Conservation (phyloP, 352 stramenopile genomes). For the Globisporangium cylindrosporum region DNA sequence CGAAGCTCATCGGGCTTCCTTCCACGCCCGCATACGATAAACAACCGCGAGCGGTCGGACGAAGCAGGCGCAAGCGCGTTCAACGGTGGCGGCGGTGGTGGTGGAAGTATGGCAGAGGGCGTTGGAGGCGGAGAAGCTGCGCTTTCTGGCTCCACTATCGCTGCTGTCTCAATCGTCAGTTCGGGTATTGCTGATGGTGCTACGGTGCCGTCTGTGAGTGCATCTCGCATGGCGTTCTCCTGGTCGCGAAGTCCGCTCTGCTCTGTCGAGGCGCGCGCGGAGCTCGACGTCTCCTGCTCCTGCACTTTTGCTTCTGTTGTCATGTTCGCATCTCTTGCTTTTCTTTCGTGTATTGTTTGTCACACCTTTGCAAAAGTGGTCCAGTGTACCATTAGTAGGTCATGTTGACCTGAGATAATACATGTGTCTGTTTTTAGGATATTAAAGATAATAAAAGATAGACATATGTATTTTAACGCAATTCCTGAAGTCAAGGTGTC, state of each 20-base stretch:
- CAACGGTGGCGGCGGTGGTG: background rate
- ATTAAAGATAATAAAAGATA: too few species aligned
- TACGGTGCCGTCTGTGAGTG: background rate
- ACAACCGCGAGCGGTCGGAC: constrained; percentile 33
- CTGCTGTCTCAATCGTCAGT: background rate
- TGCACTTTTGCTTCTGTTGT: background rate
- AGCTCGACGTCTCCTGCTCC: background rate
- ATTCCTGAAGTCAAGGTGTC: too few species aligned
- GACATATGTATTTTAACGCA: too few species aligned
- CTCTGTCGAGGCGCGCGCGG: background rate
- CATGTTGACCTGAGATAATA: background rate
- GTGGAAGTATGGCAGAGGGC: background rate
- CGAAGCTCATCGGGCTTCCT: constrained; percentile 62
- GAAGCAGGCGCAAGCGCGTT: background rate
- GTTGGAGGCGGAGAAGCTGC: background rate
- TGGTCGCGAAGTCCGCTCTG: background rate
- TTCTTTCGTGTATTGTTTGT: background rate
- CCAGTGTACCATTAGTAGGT: background rate
- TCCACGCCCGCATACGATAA: constrained; percentile 72
- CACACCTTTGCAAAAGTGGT: background rate
- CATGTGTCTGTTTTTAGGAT: too few species aligned
- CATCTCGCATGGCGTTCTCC: background rate
- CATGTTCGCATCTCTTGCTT: constrained; percentile 1
- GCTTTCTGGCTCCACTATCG: background rate
- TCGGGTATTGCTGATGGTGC: background rate